Conservation (phyloP, 1,139 yeast species). For the Kluyveromyces marxianus region DNA sequence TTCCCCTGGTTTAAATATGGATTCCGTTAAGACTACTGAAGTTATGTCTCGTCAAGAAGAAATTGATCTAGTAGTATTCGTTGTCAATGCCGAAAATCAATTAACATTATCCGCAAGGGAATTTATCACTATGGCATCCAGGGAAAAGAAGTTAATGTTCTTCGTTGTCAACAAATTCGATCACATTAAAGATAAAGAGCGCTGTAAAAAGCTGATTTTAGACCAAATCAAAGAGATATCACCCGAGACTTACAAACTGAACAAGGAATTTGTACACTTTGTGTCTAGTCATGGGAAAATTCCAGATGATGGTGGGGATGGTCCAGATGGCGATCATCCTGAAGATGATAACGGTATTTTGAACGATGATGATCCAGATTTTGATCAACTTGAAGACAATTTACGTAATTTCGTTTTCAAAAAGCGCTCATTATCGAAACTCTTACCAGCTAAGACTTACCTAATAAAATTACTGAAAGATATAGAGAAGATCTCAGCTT, state of each 20-base stretch:
- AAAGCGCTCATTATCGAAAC: constrained; percentile 80
- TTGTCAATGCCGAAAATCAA: constrained; percentile 93
- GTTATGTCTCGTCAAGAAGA: constrained; percentile 96
- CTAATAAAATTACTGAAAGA: constrained; percentile 64
- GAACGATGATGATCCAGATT: constrained; percentile 44
- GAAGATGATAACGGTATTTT: constrained; percentile 27
- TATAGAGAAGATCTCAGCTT: constrained; percentile 48
- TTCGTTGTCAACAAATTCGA: constrained; percentile 93
- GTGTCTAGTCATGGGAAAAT: constrained; percentile 54
- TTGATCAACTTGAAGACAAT: constrained; percentile 78
- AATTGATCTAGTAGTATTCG: constrained; percentile 92
- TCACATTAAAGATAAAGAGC: constrained; percentile 67
- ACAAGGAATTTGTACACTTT: constrained; percentile 89
- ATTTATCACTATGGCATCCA: constrained; percentile 83
- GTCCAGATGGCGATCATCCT: constrained; percentile 34
- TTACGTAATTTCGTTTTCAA: constrained; percentile 81
- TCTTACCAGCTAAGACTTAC: constrained; percentile 88
- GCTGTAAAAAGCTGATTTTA: constrained; percentile 68
- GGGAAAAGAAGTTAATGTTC: constrained; percentile 85
- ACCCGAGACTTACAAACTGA: constrained; percentile 85
- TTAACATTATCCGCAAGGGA: constrained; percentile 92
- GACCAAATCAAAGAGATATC: constrained; percentile 83
- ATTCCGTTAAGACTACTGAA: constrained; percentile 89
- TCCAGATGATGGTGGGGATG: constrained; percentile 33
- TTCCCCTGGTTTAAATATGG: constrained; percentile 95